A percentile compares a stretch with the other conserved stretches of the same genome.
phyloP scores from a whole-genome alignment of 2,329 filamentous ascomycete species.

The Sclerotinia sclerotiorum region DNA sequence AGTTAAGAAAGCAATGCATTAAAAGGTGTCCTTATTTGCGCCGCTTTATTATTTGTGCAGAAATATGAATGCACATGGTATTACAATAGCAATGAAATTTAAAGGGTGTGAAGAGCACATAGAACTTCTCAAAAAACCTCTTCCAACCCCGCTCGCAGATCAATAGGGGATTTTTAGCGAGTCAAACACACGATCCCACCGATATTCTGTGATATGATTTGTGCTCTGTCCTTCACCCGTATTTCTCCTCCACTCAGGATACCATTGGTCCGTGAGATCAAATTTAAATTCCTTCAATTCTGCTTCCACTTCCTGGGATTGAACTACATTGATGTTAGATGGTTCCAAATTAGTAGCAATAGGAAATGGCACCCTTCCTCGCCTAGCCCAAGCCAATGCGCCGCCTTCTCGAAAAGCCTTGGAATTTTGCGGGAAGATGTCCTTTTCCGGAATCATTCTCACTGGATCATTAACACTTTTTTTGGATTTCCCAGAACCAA shows the following conservation, averaged over 20 bases:
- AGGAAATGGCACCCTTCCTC: background rate
- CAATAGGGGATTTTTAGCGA: background rate
- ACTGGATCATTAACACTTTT: background rate
- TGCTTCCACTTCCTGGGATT: background rate
- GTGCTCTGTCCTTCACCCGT: background rate
- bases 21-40: background rate
- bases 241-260: background rate
- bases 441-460: background rate
- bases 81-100: background rate
- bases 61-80: background rate
- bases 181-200: background rate
- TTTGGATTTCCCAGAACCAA: constrained; percentile 44
- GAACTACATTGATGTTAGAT: background rate
- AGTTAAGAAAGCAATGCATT: background rate
- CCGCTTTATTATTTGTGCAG: background rate
- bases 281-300: background rate
- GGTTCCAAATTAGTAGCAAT: background rate
- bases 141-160: background rate
- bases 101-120: background rate
- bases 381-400: constrained; percentile 2
- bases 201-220: background rate
- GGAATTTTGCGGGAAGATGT: background rate
- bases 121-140: background rate
- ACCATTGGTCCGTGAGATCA: constrained; percentile 1
- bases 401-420: constrained; percentile 2